Evolutionary conservation across 1,284 basidiomycete genomes (phyloP), one percentile per base, ranked within the genome.

Genomic region (Schizopora paradoxa): DNA sequence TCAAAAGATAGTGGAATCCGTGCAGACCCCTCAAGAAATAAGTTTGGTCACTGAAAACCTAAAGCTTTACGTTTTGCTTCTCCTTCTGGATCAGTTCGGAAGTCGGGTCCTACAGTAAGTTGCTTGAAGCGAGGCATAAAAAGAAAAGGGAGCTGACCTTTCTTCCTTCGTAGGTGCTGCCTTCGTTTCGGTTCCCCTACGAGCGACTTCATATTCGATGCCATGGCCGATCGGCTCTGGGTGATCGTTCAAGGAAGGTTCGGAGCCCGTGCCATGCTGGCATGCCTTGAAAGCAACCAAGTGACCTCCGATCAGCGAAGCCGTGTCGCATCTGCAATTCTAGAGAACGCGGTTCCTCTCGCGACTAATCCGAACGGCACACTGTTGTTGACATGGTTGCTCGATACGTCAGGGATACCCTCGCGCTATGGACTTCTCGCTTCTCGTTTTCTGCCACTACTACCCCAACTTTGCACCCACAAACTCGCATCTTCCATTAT

Each of bases 311-410:
- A 84, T 61, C 92, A 96, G 62, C 87, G 91, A 67, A 94, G 96
- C 62, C 89, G 94, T 34, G 86, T 98, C 51, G 94, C 94, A 4
- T 88, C 92, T 1, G 88, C 93, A 8, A 76, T 99, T 61, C 89
- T 99, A 52, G 76, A 99, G 58, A 97, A 99, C 68, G 96, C 94
- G 5, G 96, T 99, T 48, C 95, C 95, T 10, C 74, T 99, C 48
- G 93, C 95, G 4, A 99, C 95, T 25, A 98, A 96, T 61, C 91
- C 93, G 8, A 99, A 99, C 58, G 96, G 96, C 38, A 91, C 95
- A 0, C 70, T 99, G 45, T 71, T 99, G 41, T 70, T 99, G 41
- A 98, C 94, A 2, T 99, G 96, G 96, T 75, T 99, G 23, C 77
- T 99, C 49, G 96, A 99, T 60, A 87, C 91, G 0, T 95, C 92